phyloP scores from a whole-genome alignment of 1,139 yeast genomes.

The Nakaseomyces sp. region DNA sequence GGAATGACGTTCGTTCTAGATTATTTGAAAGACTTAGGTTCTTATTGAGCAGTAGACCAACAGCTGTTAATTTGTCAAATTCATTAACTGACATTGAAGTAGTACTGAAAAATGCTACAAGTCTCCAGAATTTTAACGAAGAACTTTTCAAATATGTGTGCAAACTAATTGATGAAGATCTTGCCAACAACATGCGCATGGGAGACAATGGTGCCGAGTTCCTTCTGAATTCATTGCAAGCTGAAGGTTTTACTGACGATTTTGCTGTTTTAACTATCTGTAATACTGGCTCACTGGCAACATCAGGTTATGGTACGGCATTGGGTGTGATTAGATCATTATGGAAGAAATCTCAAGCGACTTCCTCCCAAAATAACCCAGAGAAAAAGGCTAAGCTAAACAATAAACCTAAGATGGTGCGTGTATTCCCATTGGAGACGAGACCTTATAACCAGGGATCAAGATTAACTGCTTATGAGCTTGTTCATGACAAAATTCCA shows the following conservation, averaged over 20 bases:
- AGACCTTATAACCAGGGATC: slow-evolving; percentile 97
- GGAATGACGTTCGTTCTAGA: slow-evolving; percentile 28
- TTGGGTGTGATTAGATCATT: slow-evolving; percentile 80
- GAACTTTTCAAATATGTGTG: slow-evolving; percentile 45
- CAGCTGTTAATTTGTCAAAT: slow-evolving; percentile 86
- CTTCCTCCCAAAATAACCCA: slow-evolving; percentile 18
- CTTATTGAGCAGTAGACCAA: slow-evolving; percentile 75
- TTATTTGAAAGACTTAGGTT: slow-evolving; percentile 48
- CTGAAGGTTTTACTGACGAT: slow-evolving; percentile 49
- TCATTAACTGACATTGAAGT: slow-evolving; percentile 56
- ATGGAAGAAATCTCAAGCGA: slow-evolving; percentile 36
- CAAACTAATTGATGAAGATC: slow-evolving; percentile 62
- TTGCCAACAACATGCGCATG: slow-evolving; percentile 62
- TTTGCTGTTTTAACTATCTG: slow-evolving; percentile 81
- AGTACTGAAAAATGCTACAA: slow-evolving; percentile 29
- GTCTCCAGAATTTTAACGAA: slow-evolving; percentile 33
- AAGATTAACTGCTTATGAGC: slow-evolving; percentile 81
- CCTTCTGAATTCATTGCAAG: slow-evolving; percentile 40
- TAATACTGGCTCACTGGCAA: slow-evolving; percentile 85
- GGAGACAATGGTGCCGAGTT: slow-evolving; percentile 78
- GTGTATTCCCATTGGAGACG: slow-evolving; percentile 85
- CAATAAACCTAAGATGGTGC: slow-evolving; percentile 40
- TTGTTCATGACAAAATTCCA: slow-evolving; percentile 77
- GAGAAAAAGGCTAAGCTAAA: slow-evolving; percentile 25
- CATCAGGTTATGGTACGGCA: slow-evolving; percentile 97